Evolutionary conservation across 352 stramenopile species (phyloP).

Genomic region (Globisporangium emineosum): DNA sequence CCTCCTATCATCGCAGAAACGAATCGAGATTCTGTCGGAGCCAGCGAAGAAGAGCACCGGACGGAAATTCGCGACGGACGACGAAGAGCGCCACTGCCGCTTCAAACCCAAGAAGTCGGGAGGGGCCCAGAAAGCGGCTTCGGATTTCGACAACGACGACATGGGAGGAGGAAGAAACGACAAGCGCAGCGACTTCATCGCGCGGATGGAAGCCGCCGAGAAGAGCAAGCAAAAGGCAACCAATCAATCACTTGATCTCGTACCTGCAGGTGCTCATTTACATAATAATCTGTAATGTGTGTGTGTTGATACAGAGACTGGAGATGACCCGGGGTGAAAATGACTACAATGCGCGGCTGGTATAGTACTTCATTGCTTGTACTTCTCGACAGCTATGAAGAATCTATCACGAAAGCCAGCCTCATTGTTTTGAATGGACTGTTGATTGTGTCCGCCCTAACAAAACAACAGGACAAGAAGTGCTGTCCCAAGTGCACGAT

Average conservation of each 20-base stretch:
- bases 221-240: constrained; percentile 71
- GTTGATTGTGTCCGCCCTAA: neutral
- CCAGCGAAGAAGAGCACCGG: constrained; percentile 36
- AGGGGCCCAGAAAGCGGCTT: constrained; percentile 17
- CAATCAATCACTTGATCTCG: neutral
- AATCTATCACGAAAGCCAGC: neutral
- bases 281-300: neutral
- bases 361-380: constrained; percentile 20
- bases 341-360: constrained; percentile 62
- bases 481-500: constrained; percentile 64
- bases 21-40: constrained; percentile 55
- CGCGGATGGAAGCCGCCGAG: constrained; percentile 77
- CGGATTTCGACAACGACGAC: constrained; percentile 28
- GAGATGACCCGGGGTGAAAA: constrained; percentile 71
- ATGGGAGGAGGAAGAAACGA: neutral
- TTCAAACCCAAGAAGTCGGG: constrained; percentile 43
- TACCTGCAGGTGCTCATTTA: neutral
- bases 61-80: constrained; percentile 64
- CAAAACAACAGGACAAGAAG: constrained; percentile 66
- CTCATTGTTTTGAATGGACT: neutral
- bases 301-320: constrained; percentile 44
- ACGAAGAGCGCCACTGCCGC: constrained; percentile 72
- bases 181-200: constrained; percentile 44
- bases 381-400: too few relatives aligned
- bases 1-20: constrained; percentile 47